phyloP scores from a whole-genome alignment of 1,139 yeast species.

The Yamadazyma aaseri region DNA sequence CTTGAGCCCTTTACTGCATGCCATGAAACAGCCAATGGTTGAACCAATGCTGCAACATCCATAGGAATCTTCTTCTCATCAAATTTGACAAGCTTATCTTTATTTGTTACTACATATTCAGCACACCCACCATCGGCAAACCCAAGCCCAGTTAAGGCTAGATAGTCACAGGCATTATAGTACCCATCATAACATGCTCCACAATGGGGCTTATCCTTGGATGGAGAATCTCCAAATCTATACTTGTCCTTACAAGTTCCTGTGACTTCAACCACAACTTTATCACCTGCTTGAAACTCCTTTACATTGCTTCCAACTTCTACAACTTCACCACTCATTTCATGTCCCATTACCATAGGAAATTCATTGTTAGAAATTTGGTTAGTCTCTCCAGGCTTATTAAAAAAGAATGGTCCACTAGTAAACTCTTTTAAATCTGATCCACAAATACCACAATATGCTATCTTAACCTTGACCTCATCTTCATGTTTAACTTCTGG shows the following conservation, averaged over 20 bases:
- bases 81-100: slow-evolving; percentile 34
- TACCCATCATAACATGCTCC: slow-evolving; percentile 42
- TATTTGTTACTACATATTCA: slow-evolving; percentile 38
- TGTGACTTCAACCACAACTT: slow-evolving; percentile 58
- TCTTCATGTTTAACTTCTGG: slow-evolving; percentile 42
- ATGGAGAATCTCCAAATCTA: slow-evolving; percentile 28
- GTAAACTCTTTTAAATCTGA: slow-evolving; percentile 50
- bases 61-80: slow-evolving; percentile 33
- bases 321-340: slow-evolving; percentile 52
- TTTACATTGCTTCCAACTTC: slow-evolving; percentile 48
- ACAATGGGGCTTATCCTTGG: slow-evolving; percentile 29
- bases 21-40: slow-evolving; percentile 48
- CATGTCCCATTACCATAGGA: slow-evolving; percentile 54
- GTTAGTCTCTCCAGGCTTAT: slow-evolving; percentile 29
- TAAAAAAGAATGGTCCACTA: slow-evolving; percentile 53
- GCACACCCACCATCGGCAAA: slow-evolving; percentile 47
- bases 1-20: slow-evolving; percentile 44
- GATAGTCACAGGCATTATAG: slow-evolving; percentile 46
- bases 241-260: slow-evolving; percentile 47
- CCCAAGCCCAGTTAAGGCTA: slow-evolving; percentile 46
- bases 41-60: slow-evolving; percentile 47
- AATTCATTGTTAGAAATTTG: slow-evolving; percentile 29
- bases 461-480: slow-evolving; percentile 47
- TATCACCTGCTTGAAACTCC: slow-evolving; percentile 51
- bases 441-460: slow-evolving; percentile 63